Evolutionary conservation across 2,329 filamentous ascomycete genomes (phyloP).

Genomic region (Cladosporium sp.): DNA sequence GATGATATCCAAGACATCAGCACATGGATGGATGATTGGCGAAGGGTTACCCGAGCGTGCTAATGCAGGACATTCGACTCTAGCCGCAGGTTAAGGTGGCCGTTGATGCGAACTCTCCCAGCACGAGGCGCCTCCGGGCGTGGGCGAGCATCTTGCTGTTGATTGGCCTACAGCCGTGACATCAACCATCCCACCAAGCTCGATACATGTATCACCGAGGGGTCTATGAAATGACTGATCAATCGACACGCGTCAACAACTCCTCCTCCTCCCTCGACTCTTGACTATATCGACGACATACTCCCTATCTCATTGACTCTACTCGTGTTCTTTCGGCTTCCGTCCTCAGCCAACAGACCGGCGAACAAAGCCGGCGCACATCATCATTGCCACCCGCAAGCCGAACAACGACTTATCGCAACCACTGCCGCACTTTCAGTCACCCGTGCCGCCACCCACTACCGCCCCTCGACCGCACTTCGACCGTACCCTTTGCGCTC

Average conservation of each 20-base stretch:
- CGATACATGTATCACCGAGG: slow-evolving; percentile 9
- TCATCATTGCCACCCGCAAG: slow-evolving; percentile 3
- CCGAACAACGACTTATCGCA: background rate
- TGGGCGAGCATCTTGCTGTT: background rate
- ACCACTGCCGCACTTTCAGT: background rate
- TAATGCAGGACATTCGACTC: slow-evolving; percentile 11
- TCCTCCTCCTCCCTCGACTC: background rate
- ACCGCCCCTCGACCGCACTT: background rate
- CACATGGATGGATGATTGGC: slow-evolving; percentile 13
- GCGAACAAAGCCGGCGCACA: background rate
- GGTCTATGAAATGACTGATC: background rate
- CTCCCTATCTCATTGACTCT: background rate
- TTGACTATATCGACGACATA: background rate
- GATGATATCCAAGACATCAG: background rate
- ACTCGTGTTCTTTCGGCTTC: background rate
- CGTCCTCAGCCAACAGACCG: background rate
- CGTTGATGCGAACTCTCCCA: slow-evolving; percentile 10
- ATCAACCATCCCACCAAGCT: slow-evolving; percentile 6
- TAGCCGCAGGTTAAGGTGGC: background rate
- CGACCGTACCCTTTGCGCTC: background rate
- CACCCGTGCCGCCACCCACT: background rate
- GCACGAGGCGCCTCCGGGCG: slow-evolving; percentile 5
- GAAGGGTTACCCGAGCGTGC: slow-evolving; percentile 7
- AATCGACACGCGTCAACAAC: slow-evolving; percentile 9
- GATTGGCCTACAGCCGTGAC: slow-evolving; percentile 8